phyloP scores from a whole-genome alignment of 768 basidiomycete species.

The Boletellus ananas region DNA sequence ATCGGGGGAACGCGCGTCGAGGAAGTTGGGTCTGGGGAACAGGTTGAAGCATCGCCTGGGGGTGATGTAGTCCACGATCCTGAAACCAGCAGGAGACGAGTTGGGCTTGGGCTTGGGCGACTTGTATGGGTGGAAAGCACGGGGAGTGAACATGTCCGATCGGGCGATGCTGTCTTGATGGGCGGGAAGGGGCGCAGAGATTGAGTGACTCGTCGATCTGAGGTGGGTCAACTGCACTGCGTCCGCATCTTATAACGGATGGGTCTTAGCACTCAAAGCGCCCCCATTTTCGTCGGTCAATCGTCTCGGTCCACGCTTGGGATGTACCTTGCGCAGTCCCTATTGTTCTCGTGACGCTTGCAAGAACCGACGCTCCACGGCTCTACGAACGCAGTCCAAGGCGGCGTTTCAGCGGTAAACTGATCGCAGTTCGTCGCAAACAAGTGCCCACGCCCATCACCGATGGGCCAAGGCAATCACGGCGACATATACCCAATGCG shows the following conservation, averaged over 20 bases:
- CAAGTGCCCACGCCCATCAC: conserved; percentile 6
- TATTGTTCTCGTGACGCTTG: conserved; percentile 14
- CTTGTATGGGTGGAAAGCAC: conserved; percentile 13
- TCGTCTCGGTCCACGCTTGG: neutral
- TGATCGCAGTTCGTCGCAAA: neutral
- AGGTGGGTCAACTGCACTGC: neutral
- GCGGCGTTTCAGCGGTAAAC: too few relatives aligned
- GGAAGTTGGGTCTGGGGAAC: conserved; percentile 11
- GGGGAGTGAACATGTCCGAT: conserved; percentile 19
- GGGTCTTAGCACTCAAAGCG: neutral
- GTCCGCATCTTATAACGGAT: conserved; percentile 18
- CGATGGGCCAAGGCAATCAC: neutral
- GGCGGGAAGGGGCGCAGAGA: too few relatives aligned
- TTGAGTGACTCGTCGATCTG: neutral
- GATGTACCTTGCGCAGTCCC: neutral
- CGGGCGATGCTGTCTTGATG: neutral
- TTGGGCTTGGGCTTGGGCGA: conserved; percentile 1
- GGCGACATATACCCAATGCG: neutral
- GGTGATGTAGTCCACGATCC: conserved; percentile 15
- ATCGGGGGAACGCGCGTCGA: conserved; percentile 9
- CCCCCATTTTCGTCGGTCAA: conserved; percentile 13
- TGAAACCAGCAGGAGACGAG: conserved; percentile 28
- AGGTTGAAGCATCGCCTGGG: conserved; percentile 20
- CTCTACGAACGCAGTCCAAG: neutral
- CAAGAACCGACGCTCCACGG: conserved; percentile 7